Evolutionary conservation across 805 yeast species (phyloP).

Genomic region (Barnettozyma sp.): DNA sequence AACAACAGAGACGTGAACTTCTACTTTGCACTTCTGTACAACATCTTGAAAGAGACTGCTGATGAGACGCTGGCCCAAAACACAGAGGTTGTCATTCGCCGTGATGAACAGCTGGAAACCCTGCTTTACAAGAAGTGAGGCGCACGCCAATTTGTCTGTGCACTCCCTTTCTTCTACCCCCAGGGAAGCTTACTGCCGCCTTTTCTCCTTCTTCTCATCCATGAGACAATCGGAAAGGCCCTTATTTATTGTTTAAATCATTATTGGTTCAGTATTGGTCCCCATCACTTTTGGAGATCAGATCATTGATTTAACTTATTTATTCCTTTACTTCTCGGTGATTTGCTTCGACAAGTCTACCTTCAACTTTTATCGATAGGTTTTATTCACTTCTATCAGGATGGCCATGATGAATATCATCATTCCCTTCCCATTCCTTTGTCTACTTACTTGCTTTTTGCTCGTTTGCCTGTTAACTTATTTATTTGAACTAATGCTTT

Average conservation of each 20-base stretch:
- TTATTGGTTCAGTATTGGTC: not conserved
- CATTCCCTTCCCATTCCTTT: constrained; percentile 2
- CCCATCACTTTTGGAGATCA: not conserved
- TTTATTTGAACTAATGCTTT: too few relatives aligned
- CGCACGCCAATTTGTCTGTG: not conserved
- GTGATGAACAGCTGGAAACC: constrained; percentile 9
- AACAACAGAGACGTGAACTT: constrained; percentile 13
- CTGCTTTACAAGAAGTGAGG: constrained; percentile 7
- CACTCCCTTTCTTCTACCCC: not conserved
- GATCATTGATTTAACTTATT: too few relatives aligned
- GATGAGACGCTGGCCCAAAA: constrained; percentile 4
- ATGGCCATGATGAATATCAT: not conserved
- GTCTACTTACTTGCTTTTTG: constrained; percentile 1
- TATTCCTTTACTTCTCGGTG: constrained; percentile 1
- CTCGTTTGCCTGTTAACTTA: not conserved
- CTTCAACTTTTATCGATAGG: not conserved
- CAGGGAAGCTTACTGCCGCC: too few relatives aligned
- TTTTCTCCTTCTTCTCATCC: too few relatives aligned
- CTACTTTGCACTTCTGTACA: constrained; percentile 11
- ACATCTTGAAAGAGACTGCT: constrained; percentile 9
- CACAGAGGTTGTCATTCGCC: constrained; percentile 7
- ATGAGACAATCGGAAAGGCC: not conserved
- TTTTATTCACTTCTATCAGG: constrained; percentile 1
- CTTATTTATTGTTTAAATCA: constrained; percentile 1
- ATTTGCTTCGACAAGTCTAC: too few relatives aligned